Base-by-base conservation (phyloP, 2,329 filamentous ascomycete species). In the Fusarium neocosmosporiellum region DNA sequence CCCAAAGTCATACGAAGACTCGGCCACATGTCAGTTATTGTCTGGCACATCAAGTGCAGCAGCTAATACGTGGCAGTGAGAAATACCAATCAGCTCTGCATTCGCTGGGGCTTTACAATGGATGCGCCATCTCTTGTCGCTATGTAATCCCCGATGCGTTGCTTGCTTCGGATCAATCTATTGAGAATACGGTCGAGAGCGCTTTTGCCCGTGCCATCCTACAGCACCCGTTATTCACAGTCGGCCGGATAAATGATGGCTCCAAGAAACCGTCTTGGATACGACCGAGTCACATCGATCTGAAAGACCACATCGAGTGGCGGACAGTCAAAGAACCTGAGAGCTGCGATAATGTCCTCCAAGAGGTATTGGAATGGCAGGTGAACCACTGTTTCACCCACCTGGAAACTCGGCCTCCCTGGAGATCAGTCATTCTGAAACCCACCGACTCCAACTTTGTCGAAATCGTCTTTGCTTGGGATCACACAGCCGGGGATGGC, bases 391-490 rank as follows among this genome's bases (percentile, higher is more conserved):
- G 22, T 2, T 72, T 53, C 1, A 57, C 22, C 1, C 53, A 72
- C 2, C 22, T 72, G 1, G 69, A 69, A 1, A 63, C 65, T 1
- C 61, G 13, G 0, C 70, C 70, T 0, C 31, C 31, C 1, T 72
- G 65, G 69, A 66, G 70, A 46, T 36, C 50, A 0, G 36, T 48
- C 7, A 54, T 72, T 11, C 37, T 72, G 0, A 54, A 20, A 7
- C 22, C 41, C 1, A 2, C 10, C 33, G 24, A 41, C 3, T 7
- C 29, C 8, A 43, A 46, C 5, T 72, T 63, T 9, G 31, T 72
- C 1, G 70, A 72, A 11, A 2, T 72, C 1, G 9, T 72, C 3
- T 72, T 72, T 48, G 69, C 69, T 1, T 72, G 70, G 70, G 65
- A 72, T 3, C 70, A 72, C 16, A 69, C 70, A 0, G 22, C 63